Conservation (phyloP, 768 basidiomycete genomes). For the Termitomyces sp. region DNA sequence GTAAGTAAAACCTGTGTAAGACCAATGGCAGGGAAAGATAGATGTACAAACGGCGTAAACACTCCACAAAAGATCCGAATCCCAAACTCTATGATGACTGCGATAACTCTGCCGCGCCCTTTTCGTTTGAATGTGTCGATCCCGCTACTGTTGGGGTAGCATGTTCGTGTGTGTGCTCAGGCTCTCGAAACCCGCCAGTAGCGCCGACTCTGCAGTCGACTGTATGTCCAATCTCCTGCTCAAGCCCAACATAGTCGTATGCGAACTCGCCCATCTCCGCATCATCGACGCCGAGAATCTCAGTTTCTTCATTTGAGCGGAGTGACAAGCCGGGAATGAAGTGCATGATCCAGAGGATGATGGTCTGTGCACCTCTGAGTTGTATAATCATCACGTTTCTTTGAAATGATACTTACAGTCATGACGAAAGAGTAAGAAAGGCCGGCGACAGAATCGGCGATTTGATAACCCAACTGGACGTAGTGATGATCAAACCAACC, state of each 20-base stretch:
- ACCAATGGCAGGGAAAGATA: background rate
- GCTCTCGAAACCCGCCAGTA: slow-evolving; percentile 22
- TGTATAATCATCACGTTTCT: background rate
- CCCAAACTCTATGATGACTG: background rate
- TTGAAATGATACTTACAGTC: slow-evolving; percentile 45
- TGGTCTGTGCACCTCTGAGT: slow-evolving; percentile 38
- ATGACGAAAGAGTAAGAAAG: slow-evolving; percentile 69
- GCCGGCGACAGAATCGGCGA: slow-evolving; percentile 69
- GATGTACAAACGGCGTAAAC: background rate
- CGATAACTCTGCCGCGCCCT: background rate
- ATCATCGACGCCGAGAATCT: slow-evolving; percentile 86
- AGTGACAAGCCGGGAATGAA: slow-evolving; percentile 76
- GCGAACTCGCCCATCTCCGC: slow-evolving; percentile 88
- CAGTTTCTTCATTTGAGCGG: slow-evolving; percentile 57
- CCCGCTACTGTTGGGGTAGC: background rate
- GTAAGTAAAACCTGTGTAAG: background rate
- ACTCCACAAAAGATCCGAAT: background rate
- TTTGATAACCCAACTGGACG: slow-evolving; percentile 80
- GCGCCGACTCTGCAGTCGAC: slow-evolving; percentile 17
- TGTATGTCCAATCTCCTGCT: slow-evolving; percentile 45
- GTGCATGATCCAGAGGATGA: slow-evolving; percentile 88
- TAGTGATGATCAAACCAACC: slow-evolving; percentile 87
- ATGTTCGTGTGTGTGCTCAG: slow-evolving; percentile 16
- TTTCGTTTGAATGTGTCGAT: slow-evolving; percentile 7
- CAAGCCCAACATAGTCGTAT: slow-evolving; percentile 81